phyloP scores from a whole-genome alignment of 352 stramenopile species.

The Pythium folliculosum region DNA sequence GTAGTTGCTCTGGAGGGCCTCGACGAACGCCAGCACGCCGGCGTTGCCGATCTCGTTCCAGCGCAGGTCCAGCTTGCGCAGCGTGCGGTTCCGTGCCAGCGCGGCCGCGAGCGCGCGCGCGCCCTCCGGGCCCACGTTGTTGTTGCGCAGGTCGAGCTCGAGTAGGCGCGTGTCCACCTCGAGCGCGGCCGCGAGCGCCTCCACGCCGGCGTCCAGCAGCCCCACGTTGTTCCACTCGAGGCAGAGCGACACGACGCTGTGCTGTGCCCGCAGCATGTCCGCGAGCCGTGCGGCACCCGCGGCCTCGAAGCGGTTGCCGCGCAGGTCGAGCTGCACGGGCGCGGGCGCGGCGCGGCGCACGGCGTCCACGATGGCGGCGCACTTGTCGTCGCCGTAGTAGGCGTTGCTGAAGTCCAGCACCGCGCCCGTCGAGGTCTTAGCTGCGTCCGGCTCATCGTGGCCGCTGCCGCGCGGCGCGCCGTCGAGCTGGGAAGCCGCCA shows the following conservation, averaged over 20 bases:
- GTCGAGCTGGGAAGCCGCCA: too few species aligned
- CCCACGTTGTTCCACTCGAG: conserved; percentile 88
- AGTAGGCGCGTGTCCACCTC: conserved; percentile 66
- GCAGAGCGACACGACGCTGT: conserved; percentile 59
- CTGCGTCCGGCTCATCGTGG: too few species aligned
- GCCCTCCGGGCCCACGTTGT: conserved; percentile 77
- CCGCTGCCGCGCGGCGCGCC: too few species aligned
- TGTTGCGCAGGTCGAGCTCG: conserved; percentile 81
- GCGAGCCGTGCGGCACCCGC: conserved; percentile 54
- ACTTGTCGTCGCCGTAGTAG: conserved; percentile 74
- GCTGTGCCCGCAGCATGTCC: conserved; percentile 48
- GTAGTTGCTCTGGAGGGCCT: conserved; percentile 72
- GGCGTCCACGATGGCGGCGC: conserved; percentile 49
- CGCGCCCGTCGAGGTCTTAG: conserved; percentile 6
- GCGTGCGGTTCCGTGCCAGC: conserved; percentile 58
- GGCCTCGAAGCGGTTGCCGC: conserved; percentile 78
- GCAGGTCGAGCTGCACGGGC: conserved; percentile 59
- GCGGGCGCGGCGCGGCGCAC: conserved; percentile 36
- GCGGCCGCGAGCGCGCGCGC: conserved; percentile 61
- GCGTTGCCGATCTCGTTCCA: conserved; percentile 84
- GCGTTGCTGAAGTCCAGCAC: conserved; percentile 76
- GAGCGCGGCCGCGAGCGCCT: conserved; percentile 59
- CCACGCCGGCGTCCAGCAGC: conserved; percentile 70
- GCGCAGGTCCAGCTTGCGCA: conserved; percentile 75
- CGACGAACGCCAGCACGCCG: conserved; percentile 68